These are phyloP conservation scores for Ganoderma sinense DNA, from an alignment of 1,284 basidiomycete species.

Conservation along the genomic window DNA sequence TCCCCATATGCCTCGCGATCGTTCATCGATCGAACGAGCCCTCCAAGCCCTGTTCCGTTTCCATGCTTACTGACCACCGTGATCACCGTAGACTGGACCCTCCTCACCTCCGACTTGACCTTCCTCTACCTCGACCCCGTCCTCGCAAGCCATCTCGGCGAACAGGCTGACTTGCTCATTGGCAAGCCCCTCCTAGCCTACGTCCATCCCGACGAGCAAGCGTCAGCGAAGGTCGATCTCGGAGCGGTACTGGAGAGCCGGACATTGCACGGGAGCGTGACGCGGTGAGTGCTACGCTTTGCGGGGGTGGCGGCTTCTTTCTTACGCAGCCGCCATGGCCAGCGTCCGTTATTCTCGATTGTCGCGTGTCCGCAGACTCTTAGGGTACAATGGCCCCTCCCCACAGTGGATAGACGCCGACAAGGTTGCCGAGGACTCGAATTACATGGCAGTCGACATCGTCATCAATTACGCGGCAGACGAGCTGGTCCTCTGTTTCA, in stretches of 20 bases:
- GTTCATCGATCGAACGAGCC: slow-evolving; percentile 44
- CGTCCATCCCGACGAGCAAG: slow-evolving; percentile 90
- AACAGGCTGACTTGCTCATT: slow-evolving; percentile 73
- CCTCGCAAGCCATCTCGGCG: slow-evolving; percentile 77
- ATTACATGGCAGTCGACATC: slow-evolving; percentile 91
- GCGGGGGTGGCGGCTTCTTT: slow-evolving; percentile 9
- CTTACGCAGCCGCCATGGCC: slow-evolving; percentile 19
- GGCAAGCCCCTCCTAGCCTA: slow-evolving; percentile 84
- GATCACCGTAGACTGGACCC: slow-evolving; percentile 66
- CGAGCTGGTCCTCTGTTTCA: slow-evolving; percentile 92
- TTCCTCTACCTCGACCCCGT: slow-evolving; percentile 94
- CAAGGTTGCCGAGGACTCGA: slow-evolving; percentile 74
- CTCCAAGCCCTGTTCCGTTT: slow-evolving; percentile 29
- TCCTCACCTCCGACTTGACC: slow-evolving; percentile 75
- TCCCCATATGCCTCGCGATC: slow-evolving; percentile 39
- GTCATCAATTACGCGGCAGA: slow-evolving; percentile 96
- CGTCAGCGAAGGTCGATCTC: slow-evolving; percentile 81
- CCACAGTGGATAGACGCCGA: slow-evolving; percentile 69
- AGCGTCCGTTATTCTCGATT: slow-evolving; percentile 82
- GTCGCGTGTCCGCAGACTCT: slow-evolving; percentile 68
- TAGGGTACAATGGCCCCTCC: slow-evolving; percentile 66
- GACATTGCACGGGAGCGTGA: slow-evolving; percentile 91
- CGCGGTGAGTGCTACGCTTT: slow-evolving; percentile 62
- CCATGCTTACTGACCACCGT: slow-evolving; percentile 33
- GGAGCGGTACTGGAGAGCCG: slow-evolving; percentile 80